Evolutionary conservation across 2,329 filamentous ascomycete genomes (phyloP), one percentile per base, ranked within the genome.

Genomic region (Colletotrichum eremochloae): DNA sequence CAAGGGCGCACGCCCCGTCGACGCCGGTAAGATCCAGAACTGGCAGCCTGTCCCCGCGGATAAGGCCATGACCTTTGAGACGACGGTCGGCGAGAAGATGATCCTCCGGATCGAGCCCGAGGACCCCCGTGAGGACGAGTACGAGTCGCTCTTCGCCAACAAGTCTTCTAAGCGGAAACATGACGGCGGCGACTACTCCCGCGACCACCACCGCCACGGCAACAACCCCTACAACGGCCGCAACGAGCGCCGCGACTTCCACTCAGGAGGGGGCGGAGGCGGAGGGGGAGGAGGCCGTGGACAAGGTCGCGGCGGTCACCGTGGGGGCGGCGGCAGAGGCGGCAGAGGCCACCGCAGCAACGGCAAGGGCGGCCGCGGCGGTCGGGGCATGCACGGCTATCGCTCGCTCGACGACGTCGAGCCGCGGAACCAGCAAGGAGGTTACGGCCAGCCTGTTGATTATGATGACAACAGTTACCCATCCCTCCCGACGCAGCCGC

Each of bases 51-150:
- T 97, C 4, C 83, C 92, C 0, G 84, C 89, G 6, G 91, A 94
- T 9, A 90, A 93, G 77, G 87, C 90, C 0, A 90, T 95, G 78
- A 87, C 90, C 7, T 95, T 98, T 77, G 94, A 97, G 74, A 95
- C 93, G 0, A 90, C 90, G 0, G 94, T 98, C 1, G 93, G 93
- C 24, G 95, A 98, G 82, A 97, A 97, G 83, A 90, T 94, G 20
- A 86, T 96, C 74, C 83, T 98, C 63, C 89, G 93, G 1, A 91
- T 98, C 58, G 94, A 97, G 80, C 86, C 91, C 64, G 93, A 96
- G 74, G 84, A 90, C 63, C 83, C 84, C 3, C 81, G 83, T 33
- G 90, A 93, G 76, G 89, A 89, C 74, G 88, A 90, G 74, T 91
- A 90, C 77, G 90, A 93, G 76, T 89, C 86, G 76, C 82, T 89